Evolutionary conservation across 805 yeast genomes (phyloP), one percentile per base, ranked within the genome.

Genomic region (Schwanniomyces polymorphus): DNA sequence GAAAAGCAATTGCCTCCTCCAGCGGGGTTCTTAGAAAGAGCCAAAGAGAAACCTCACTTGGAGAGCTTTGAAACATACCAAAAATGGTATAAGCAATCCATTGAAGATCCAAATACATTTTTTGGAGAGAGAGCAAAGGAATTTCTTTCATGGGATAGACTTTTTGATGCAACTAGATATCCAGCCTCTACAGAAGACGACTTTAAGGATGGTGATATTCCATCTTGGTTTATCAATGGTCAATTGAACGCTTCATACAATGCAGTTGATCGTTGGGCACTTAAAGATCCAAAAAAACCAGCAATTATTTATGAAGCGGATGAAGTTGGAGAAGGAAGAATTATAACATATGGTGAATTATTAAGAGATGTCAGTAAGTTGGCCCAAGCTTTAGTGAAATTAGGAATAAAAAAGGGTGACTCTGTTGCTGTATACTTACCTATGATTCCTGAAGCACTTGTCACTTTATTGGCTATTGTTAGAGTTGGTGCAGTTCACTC

Each of bases 401-500:
- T 91, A 81, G 99, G 99, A 47, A 92, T 92, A 57, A 74, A 78
- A 57, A 88, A 89, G 70, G 99, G 99, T 63, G 99, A 92, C 64
- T 88, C 96, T 25, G 98, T 92, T 48, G 98, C 97, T 42, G 88
- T 92, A 49, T 92, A 92, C 71, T 75, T 92, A 65, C 99, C 99
- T 63, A 92, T 94, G 99, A 91, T 91, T 51, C 96, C 98, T 42
- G 97, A 91, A 73, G 97, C 97, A 17, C 76, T 94, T 51, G 82
- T 94, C 47, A 87, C 99, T n/a, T 82, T 92, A 80, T 77, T 92
- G 62, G 99, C 99, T 41, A 85, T 91, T 62, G 88, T 84, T 29
- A 85, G 99, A 74, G 74, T 92, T 48, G 99, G 99, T 65, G 99
- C 99, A 28, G 76, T 92, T 45, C 99, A 92, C 71, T 88, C 97